Conservation (phyloP, 257 asterid genomes). For the Solanum pimpinellifolium region DNA sequence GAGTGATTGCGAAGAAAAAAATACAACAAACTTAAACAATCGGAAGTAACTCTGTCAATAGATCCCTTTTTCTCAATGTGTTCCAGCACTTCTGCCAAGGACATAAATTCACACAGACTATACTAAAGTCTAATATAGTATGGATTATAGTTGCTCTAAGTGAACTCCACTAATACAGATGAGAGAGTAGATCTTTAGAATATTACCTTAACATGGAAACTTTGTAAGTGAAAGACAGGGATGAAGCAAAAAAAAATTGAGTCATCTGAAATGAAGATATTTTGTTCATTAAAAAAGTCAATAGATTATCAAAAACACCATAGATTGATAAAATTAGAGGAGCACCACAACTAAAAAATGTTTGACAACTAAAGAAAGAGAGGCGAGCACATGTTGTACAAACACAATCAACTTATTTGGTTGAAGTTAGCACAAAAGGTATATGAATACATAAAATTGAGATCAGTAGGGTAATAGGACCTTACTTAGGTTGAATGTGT, state of each 20-base stretch:
- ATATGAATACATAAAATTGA: too few relatives aligned
- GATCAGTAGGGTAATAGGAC: neutral
- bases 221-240: too few relatives aligned
- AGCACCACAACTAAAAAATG: too few relatives aligned
- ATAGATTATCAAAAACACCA: neutral
- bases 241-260: neutral
- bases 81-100: conserved; percentile 38
- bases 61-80: conserved; percentile 58
- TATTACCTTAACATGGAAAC: too few relatives aligned
- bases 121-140: neutral
- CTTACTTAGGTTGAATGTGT: neutral
- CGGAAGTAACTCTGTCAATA: conserved; percentile 53
- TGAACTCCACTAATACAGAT: neutral
- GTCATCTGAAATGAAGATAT: neutral
- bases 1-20: neutral
- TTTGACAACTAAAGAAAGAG: too few relatives aligned
- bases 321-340: too few relatives aligned
- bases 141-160: neutral
- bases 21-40: neutral
- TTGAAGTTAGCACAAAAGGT: too few relatives aligned
- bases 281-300: neutral
- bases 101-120: neutral
- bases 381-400: too few relatives aligned
- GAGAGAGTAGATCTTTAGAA: neutral
- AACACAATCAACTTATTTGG: too few relatives aligned